Evolutionary conservation across 2,329 filamentous ascomycete genomes (phyloP).

Genomic region (Penicillium oxalicum): DNA sequence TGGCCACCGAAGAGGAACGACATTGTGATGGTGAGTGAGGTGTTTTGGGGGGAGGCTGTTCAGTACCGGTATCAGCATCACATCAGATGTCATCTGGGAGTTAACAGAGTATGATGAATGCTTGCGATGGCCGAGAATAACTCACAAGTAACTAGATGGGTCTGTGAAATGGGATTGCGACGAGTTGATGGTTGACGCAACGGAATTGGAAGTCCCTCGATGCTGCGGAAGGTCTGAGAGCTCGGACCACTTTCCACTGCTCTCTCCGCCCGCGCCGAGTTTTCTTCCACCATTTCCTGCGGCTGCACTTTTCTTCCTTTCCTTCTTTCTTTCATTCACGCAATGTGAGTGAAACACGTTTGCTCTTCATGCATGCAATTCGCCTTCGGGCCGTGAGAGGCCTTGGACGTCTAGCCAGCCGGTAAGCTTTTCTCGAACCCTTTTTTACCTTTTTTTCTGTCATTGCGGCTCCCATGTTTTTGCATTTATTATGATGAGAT

Average conservation of each 20-base stretch:
- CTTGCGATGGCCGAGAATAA: not conserved
- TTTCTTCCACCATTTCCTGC: conserved; percentile 11
- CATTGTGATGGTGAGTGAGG: conserved; percentile 45
- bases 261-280: conserved; percentile 11
- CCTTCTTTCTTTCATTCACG: conserved; percentile 11
- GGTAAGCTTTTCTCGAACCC: conserved; percentile 28
- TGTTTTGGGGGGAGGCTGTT: not conserved
- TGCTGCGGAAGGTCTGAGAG: conserved; percentile 15
- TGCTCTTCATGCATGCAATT: conserved; percentile 35
- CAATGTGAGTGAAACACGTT: conserved; percentile 19
- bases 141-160: conserved; percentile 1
- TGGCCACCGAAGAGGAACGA: conserved; percentile 66
- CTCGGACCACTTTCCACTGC: conserved; percentile 23
- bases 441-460: conserved; percentile 3
- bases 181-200: conserved; percentile 11
- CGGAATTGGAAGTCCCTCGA: conserved; percentile 6
- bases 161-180: conserved; percentile 1
- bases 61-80: too few species aligned
- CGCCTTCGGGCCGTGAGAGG: conserved; percentile 31
- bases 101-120: too few species aligned
- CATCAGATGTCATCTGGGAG: too few species aligned
- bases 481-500: conserved; percentile 38
- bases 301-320: conserved; percentile 7
- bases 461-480: conserved; percentile 1
- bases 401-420: conserved; percentile 23